Evolutionary conservation across 352 stramenopile genomes (phyloP), one percentile per base, ranked within the genome.

Genomic region (Phytophthora citrophthora): DNA sequence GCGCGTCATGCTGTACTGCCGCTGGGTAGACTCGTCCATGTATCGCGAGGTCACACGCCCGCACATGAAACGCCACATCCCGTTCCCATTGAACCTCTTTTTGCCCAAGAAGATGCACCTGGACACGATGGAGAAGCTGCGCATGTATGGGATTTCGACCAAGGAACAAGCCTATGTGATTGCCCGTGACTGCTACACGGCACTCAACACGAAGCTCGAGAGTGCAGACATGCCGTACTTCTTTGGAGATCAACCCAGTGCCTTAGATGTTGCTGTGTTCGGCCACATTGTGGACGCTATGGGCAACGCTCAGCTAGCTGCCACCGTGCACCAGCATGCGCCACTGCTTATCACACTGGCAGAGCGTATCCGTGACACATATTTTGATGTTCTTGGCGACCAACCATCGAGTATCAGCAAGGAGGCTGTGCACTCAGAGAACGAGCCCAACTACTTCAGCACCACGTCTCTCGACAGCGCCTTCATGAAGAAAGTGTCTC

Each of bases 31-130:
- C 55, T 75, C 84, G 7, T 74, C 89, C 59, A 94, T 84, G 49
- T 96, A 94, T 67, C 83, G 80, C 7, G 88, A 96, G 56, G 80
- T 96, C 51, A 96, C 88, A 61, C 86, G 86, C 0, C 83, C 81
- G 52, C 81, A 91, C 47, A 79, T 93, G 60, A 92, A 92, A 72
- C 86, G 85, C 53, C 74, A 88, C 36, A 83, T 96, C 34, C 86
- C 88, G 15, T 96, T 96, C 63, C 88, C 88, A 24, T 54, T 96
- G 15, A 94, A 85, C 68, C 84, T 90, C 47, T 80, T 93, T 20
- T 31, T 96, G 38, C 88, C 88, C 6, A 96, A 94, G 73, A 91
- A 93, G 64, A 90, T 96, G 61, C 88, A 94, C 58, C 43, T 90
- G 31, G 77, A 90, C 40, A 82, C 68, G 6, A 93, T 86, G 70